Evolutionary conservation across 179 eudicot genomes (phyloP), one percentile per base, ranked within the genome.

Genomic region (Spinacia oleracea): DNA sequence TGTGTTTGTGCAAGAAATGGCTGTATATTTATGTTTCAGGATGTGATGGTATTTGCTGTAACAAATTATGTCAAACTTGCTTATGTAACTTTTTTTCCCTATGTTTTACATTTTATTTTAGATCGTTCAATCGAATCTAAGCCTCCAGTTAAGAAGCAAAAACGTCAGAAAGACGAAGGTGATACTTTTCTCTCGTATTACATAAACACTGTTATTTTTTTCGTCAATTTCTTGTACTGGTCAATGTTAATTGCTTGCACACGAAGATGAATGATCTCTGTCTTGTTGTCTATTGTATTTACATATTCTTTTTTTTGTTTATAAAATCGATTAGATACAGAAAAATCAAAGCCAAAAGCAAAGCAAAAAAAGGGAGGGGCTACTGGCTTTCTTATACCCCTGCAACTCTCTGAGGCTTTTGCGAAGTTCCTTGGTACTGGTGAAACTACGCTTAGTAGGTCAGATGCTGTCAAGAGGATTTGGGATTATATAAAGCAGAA

Each of bases 401-500:
- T 90, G 70, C 91, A 84, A 38, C 87, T 95, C 67, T 95, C 98
- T 9, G 98, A 91, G n/a, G 89, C 92, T 51, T 85, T 95, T 42
- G 89, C 80, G 53, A 93, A 88, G 77, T 95, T 93, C 80, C 86
- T 95, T 75, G 98, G 93, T 50, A 91, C 97, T 35, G 98, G 97
- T 53, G 98, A 95, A 87, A 88, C 84, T 82, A 87, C 86, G 74
- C 87, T 95, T 76, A 67, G 92, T 21, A 85, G 97, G 4, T 75
- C 93, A 42, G 97, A 84, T 60, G 93, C 89, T 53, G 87, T 93
- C 50, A 93, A 95, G 86, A 90, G 97, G 77, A 88, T 93, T 20
- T 95, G 98, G 98, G 91, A 81, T 35, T 93, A 95, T 82, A 90
- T 95, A 66, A 91, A 95, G 80, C 89, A 86, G 77, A 87, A 95